Conservation (phyloP, 768 basidiomycete species). For the Inosperma sp. region DNA sequence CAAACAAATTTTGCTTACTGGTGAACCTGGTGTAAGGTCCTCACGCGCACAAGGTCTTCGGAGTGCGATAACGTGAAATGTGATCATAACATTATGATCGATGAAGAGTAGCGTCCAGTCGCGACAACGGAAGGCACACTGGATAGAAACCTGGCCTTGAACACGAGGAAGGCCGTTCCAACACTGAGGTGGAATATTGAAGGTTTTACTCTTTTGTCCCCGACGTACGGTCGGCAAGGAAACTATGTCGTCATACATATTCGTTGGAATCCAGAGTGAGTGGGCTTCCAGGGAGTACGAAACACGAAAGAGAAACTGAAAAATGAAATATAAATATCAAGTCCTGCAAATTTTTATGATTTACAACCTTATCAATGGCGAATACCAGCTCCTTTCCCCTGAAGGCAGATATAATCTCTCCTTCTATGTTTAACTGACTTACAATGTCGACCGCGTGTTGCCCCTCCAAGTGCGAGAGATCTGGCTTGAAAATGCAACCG, state of each 20-base stretch:
- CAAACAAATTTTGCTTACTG: too few species aligned
- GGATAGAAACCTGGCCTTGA: too few species aligned
- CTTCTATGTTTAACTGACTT: background rate
- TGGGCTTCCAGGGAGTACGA: background rate
- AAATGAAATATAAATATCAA: too few species aligned
- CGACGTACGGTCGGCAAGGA: background rate
- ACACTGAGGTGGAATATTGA: background rate
- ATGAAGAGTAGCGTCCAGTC: constrained; percentile 9
- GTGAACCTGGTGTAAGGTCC: background rate
- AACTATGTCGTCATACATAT: background rate
- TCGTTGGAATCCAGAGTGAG: background rate
- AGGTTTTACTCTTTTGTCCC: background rate
- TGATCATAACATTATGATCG: constrained; percentile 6
- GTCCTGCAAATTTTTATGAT: too few species aligned
- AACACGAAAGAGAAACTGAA: background rate
- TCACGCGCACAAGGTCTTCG: background rate
- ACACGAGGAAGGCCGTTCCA: background rate
- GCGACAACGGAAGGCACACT: too few species aligned
- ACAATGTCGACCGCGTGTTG: background rate
- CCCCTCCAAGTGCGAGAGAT: background rate
- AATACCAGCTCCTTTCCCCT: constrained; percentile 2
- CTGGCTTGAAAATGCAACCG: too few species aligned
- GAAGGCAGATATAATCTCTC: background rate
- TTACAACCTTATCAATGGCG: background rate
- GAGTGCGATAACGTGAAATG: too few species aligned